Percentiles rank a stretch among this genome's conserved stretches.
These are phyloP conservation scores for Colletotrichum viniferum DNA, from an alignment of 2,329 filamentous ascomycete species.

Conservation along the genomic window DNA sequence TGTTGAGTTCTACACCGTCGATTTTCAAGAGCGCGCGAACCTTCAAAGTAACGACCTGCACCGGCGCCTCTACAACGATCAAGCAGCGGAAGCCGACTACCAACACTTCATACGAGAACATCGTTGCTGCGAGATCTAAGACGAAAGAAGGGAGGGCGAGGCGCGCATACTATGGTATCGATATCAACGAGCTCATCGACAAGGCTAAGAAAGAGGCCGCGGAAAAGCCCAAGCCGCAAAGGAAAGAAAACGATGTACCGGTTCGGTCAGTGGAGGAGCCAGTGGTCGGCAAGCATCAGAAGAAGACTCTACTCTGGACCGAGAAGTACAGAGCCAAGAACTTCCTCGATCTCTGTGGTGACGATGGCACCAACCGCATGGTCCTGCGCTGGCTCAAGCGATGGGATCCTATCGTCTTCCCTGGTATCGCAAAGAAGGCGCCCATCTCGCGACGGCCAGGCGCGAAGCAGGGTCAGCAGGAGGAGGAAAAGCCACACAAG, in stretches of 20 bases:
- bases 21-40: conserved; percentile 19
- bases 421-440: conserved; percentile 68
- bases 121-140: conserved; percentile 71
- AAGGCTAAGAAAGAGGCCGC: conserved; percentile 67
- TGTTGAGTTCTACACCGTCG: conserved; percentile 23
- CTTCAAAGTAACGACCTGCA: conserved; percentile 57
- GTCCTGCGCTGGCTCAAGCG: conserved; percentile 92
- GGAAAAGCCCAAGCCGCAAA: conserved; percentile 27
- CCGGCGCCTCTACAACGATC: conserved; percentile 61
- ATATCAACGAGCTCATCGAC: conserved; percentile 84
- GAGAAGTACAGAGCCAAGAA: conserved; percentile 94
- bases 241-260: conserved; percentile 33
- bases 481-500: conserved; percentile 75
- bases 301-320: conserved; percentile 78
- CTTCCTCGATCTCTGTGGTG: conserved; percentile 92
- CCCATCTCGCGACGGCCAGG: conserved; percentile 46
- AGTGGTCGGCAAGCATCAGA: conserved; percentile 40
- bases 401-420: conserved; percentile 94
- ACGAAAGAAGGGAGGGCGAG: conserved; percentile 71
- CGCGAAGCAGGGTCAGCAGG: conserved; percentile 41
- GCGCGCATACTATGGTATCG: conserved; percentile 87
- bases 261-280: conserved; percentile 48
- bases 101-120: conserved; percentile 64
- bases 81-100: conserved; percentile 54
- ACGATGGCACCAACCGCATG: conserved; percentile 89